These are phyloP conservation scores for Didymella arachidicola DNA, from an alignment of 2,329 filamentous ascomycete genomes.

Conservation along the genomic window DNA sequence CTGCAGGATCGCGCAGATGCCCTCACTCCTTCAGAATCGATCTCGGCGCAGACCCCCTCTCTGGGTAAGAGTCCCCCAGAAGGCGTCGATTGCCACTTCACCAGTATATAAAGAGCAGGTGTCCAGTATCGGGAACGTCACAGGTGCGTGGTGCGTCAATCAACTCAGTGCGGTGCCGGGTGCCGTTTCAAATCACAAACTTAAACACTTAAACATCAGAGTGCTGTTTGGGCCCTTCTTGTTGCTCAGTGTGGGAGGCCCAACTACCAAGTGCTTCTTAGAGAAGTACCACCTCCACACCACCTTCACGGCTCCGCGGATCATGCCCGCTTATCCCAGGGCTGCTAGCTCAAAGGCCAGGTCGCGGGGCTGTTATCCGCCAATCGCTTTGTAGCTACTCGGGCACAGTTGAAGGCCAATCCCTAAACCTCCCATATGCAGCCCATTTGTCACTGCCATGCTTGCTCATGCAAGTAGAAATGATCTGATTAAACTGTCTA, in stretches of 20 bases:
- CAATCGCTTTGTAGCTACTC: slow-evolving; percentile 3
- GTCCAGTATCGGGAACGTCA: not conserved
- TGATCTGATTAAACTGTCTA: not conserved
- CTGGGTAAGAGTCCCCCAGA: not conserved
- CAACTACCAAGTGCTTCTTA: not conserved
- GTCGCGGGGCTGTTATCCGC: not conserved
- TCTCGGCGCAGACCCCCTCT: slow-evolving; percentile 5
- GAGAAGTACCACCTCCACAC: not conserved
- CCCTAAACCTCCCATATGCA: slow-evolving; percentile 6
- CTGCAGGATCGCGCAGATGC: slow-evolving; percentile 20
- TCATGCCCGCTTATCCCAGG: slow-evolving; percentile 11
- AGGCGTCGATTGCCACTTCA: not conserved
- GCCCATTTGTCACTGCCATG: slow-evolving; percentile 1
- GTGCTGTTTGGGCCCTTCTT: not conserved
- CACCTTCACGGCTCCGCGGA: slow-evolving; percentile 1
- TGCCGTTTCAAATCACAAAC: not conserved
- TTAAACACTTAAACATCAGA: not conserved
- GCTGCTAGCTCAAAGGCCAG: slow-evolving; percentile 1
- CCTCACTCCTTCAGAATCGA: slow-evolving; percentile 7
- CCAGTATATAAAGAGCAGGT: not conserved
- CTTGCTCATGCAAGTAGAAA: slow-evolving; percentile 7
- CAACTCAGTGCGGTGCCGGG: not conserved
- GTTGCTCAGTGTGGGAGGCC: slow-evolving; percentile 9
- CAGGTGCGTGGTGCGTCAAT: not conserved
- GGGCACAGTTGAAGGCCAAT: not conserved